Evolutionary conservation across 164 flowering plant genomes (phyloP).

Genomic region (Vitis cinerea): DNA sequence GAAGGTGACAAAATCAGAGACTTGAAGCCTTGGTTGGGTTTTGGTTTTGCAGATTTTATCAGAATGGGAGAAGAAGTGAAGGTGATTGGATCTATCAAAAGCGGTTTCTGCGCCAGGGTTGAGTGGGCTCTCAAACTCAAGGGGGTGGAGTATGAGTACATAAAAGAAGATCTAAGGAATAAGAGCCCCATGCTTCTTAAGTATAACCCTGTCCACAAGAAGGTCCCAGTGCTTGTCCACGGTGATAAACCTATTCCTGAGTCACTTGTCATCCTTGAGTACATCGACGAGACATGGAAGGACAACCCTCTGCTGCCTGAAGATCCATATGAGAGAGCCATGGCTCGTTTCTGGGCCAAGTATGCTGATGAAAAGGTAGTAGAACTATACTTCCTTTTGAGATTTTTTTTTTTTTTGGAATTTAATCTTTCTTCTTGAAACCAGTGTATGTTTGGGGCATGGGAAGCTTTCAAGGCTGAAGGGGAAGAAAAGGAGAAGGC

Average conservation of each 20-base stretch:
- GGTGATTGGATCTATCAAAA: conserved; percentile 1
- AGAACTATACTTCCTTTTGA: too few species aligned
- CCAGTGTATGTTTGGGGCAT: conserved; percentile 11
- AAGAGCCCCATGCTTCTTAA: conserved; percentile 19
- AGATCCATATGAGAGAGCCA: conserved; percentile 24
- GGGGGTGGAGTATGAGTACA: conserved; percentile 15
- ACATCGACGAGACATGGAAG: conserved; percentile 29
- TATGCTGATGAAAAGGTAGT: too few species aligned
- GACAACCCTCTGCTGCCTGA: conserved; percentile 16
- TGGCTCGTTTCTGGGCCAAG: conserved; percentile 27
- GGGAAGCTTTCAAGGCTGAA: conserved; percentile 4
- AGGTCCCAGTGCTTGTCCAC: conserved; percentile 17
- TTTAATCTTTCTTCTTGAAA: neutral
- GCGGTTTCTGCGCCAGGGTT: conserved; percentile 16
- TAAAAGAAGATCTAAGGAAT: conserved; percentile 13
- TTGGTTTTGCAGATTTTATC: neutral
- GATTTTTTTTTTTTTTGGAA: neutral
- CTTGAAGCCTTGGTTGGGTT: too few species aligned
- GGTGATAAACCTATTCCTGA: conserved; percentile 6
- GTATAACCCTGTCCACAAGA: conserved; percentile 22
- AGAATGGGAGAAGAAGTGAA: conserved; percentile 11
- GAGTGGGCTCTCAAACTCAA: conserved; percentile 26
- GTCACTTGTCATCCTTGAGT: conserved; percentile 26
- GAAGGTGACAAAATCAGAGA: too few species aligned
- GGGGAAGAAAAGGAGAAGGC: conserved; percentile 29